These are phyloP conservation scores for Apiospora arundinis DNA, from an alignment of 2,329 filamentous ascomycete genomes.

Conservation along the genomic window DNA sequence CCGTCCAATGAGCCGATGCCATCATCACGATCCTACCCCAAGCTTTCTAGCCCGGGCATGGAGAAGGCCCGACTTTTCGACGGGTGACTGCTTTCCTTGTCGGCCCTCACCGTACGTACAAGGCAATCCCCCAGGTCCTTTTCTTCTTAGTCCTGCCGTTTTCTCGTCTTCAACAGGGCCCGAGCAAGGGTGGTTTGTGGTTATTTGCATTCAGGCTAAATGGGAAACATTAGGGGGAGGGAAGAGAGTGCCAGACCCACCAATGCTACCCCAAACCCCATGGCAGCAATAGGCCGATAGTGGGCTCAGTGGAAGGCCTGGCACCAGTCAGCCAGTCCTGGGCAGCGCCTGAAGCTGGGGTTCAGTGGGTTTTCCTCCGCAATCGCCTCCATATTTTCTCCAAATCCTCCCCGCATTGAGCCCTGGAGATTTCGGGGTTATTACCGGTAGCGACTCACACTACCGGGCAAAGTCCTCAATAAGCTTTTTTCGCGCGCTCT, in stretches of 20 bases:
- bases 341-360: neutral
- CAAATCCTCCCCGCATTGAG: conserved; percentile 20
- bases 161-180: neutral
- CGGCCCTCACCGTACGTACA: no score
- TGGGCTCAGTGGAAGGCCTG: neutral
- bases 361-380: conserved; percentile 15
- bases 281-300: neutral
- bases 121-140: neutral
- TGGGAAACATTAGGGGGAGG: neutral
- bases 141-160: neutral
- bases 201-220: conserved; percentile 19
- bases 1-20: neutral
- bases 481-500: neutral
- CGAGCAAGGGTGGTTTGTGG: neutral
- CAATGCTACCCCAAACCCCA: conserved; percentile 2
- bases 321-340: neutral
- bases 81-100: neutral
- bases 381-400: conserved; percentile 18
- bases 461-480: neutral
- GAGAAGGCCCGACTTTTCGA: neutral
- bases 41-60: neutral
- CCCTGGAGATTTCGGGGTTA: conserved; percentile 2
- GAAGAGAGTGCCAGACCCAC: neutral
- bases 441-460: conserved; percentile 5
- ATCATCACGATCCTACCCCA: neutral